These are phyloP conservation scores for Saccharomycopsis microspora DNA, from an alignment of 805 yeast species.

Conservation along the genomic window DNA sequence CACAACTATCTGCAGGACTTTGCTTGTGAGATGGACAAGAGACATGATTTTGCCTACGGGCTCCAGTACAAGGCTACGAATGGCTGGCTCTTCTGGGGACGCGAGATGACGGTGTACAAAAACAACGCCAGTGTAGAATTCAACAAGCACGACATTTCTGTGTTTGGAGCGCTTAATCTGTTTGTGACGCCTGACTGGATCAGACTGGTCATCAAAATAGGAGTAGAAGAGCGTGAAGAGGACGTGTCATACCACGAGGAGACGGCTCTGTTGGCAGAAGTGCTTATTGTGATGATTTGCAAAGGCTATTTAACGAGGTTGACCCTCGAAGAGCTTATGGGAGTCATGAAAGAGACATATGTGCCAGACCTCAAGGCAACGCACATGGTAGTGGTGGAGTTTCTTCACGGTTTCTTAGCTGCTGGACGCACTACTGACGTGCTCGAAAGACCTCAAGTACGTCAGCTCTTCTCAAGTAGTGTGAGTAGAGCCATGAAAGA, in stretches of 20 bases:
- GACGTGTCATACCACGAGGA: slow-evolving; percentile 55
- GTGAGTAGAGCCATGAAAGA: slow-evolving; percentile 40
- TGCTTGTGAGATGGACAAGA: slow-evolving; percentile 38
- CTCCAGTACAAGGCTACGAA: slow-evolving; percentile 43
- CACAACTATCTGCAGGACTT: slow-evolving; percentile 30
- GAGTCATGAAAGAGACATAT: slow-evolving; percentile 37
- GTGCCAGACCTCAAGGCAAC: slow-evolving; percentile 59
- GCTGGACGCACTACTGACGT: slow-evolving; percentile 32
- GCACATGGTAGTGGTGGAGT: slow-evolving; percentile 66
- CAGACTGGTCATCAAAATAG: slow-evolving; percentile 32
- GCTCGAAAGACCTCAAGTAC: not conserved
- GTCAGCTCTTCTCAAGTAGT: slow-evolving; percentile 25
- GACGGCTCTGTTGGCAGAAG: slow-evolving; percentile 45
- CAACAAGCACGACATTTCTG: slow-evolving; percentile 29
- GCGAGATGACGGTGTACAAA: slow-evolving; percentile 35
- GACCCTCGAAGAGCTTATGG: slow-evolving; percentile 39
- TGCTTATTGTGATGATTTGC: slow-evolving; percentile 37
- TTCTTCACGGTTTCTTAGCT: slow-evolving; percentile 50
- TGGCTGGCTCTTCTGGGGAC: slow-evolving; percentile 76
- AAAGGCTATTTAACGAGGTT: slow-evolving; percentile 32
- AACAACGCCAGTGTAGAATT: slow-evolving; percentile 23
- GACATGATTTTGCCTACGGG: slow-evolving; percentile 35
- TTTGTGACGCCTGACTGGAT: slow-evolving; percentile 49
- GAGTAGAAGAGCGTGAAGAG: slow-evolving; percentile 59
- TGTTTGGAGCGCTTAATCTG: slow-evolving; percentile 33